Conservation (phyloP, 345 rosid species). For the Populus deltoides region DNA sequence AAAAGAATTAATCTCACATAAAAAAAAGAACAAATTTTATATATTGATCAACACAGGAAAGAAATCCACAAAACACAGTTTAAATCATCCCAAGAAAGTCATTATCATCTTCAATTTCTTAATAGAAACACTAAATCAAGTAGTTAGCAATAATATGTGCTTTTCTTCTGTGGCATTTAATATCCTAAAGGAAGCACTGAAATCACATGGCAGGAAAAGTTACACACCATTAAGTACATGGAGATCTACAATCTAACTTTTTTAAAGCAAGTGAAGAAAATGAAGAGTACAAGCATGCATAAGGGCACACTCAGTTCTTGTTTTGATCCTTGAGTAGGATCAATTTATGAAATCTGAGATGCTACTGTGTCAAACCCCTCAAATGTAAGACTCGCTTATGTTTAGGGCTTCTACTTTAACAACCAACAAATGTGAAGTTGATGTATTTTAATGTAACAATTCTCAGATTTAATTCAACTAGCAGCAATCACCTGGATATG, state of each 20-base stretch:
- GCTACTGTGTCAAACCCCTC: not conserved
- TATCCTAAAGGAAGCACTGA: not conserved
- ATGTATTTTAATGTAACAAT: too few relatives aligned
- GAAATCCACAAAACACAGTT: not conserved
- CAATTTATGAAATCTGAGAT: not conserved
- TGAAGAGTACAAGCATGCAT: not conserved
- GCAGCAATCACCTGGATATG: too few relatives aligned
- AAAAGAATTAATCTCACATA: not conserved
- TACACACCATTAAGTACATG: not conserved
- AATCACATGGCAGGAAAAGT: not conserved
- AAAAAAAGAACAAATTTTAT: not conserved
- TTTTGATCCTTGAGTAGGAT: not conserved
- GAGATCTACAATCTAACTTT: not conserved
- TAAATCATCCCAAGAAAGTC: not conserved
- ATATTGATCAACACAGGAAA: not conserved
- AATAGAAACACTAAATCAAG: not conserved
- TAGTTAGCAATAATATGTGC: not conserved
- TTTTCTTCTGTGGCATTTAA: not conserved
- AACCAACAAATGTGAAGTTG: not conserved
- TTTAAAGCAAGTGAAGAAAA: not conserved
- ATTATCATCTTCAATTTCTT: not conserved
- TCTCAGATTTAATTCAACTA: too few relatives aligned
- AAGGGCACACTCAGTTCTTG: not conserved
- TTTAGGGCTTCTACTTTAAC: not conserved
- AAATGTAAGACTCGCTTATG: not conserved